Evolutionary conservation across 345 rosid species (phyloP).

Genomic region (Anastatica hierochuntica): DNA sequence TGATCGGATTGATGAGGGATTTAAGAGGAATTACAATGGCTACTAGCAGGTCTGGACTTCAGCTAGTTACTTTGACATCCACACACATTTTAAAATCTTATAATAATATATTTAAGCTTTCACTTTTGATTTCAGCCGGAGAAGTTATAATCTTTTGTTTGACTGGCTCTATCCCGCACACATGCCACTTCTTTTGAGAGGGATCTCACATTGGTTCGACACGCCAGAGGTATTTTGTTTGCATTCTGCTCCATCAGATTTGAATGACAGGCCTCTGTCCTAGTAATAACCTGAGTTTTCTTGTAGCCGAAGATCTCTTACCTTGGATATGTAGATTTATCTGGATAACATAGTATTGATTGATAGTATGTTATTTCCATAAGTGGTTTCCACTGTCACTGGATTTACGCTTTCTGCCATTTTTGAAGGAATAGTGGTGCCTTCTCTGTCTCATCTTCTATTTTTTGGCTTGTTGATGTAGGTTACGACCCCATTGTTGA

Average conservation of each 20-base stretch:
- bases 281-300: constrained; percentile 3
- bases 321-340: background rate
- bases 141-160: constrained; percentile 84
- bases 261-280: background rate
- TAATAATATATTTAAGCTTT: constrained; percentile 7
- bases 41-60: constrained; percentile 56
- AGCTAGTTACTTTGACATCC: constrained; percentile 10
- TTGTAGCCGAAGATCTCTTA: background rate
- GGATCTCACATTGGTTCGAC: constrained; percentile 90
- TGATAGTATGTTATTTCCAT: background rate
- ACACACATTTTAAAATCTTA: background rate
- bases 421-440: background rate
- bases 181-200: constrained; percentile 90
- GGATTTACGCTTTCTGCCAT: background rate
- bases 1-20: constrained; percentile 95
- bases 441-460: constrained; percentile 9
- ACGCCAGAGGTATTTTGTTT: constrained; percentile 75
- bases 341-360: background rate
- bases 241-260: constrained; percentile 7
- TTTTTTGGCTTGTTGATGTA: constrained; percentile 30
- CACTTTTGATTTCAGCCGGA: constrained; percentile 53
- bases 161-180: constrained; percentile 98
- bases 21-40: constrained; percentile 98
- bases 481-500: constrained; percentile 91
- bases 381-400: background rate